Base-by-base conservation (phyloP, 768 basidiomycete species). In the Kwoniella bestiolae region DNA sequence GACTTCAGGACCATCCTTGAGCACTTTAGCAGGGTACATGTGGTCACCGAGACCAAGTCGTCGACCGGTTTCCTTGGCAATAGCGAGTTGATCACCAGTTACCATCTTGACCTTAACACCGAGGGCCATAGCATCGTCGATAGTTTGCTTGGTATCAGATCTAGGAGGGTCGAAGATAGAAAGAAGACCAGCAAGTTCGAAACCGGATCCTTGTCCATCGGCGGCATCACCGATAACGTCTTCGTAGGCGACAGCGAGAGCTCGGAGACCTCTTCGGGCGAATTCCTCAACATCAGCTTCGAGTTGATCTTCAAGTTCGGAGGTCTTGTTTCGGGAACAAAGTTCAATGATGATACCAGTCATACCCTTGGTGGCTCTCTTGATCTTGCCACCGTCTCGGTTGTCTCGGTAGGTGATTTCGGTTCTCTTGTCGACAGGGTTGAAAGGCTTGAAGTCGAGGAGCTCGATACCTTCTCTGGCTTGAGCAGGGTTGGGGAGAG, bases 101-200 rank as follows among this genome's bases (percentile, higher is more conserved):
- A 97, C 95, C 95, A 98, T 98, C 90, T 98, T 98, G 82, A 98
- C 94, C 81, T 89, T 90, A 75, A 98, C 94, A 82, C 95, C 95
- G 79, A 97, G 92, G 63, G 89, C 89, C 63, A 93, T 85, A 58
- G 95, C 94, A 81, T 98, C 94, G 77, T 97, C 94, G 79, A 98
- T 97, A 21, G 95, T 98, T 84, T 96, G 91, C 85, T 98, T 96
- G 82, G 95, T 98, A 80, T 98, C 95, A 1, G 91, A 90, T 83
- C 95, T 93, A 69, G 95, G 95, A 67, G 94, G 94, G 80, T 97
- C 94, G 83, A 92, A 97, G 85, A 98, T 98, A 75, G 94, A 88
- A 61, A 98, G 89, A 28, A 98, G 89, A 84, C 95, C 95, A 71
- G 96, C 91, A 71, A 98, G 89, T 80, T 97, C 95, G 83, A 97